Conservation (phyloP, 768 basidiomycete species). For the Boletus huronensis region DNA sequence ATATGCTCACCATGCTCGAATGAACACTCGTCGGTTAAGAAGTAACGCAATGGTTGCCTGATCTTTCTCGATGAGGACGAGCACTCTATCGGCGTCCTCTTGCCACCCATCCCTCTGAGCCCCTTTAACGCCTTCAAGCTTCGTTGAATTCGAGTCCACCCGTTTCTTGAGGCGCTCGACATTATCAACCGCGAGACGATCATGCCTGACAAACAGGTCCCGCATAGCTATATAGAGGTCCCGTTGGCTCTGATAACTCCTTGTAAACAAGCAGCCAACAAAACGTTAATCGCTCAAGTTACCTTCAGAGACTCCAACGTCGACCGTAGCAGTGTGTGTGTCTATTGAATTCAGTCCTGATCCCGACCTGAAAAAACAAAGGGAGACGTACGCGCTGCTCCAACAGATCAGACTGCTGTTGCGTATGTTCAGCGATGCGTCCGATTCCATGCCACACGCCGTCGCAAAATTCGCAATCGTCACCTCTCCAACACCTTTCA, state of each 20-base stretch:
- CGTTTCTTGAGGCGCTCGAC: constrained; percentile 87
- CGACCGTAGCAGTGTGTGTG: constrained; percentile 56
- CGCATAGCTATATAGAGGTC: constrained; percentile 85
- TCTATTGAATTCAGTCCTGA: constrained; percentile 38
- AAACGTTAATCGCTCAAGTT: neutral
- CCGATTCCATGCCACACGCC: constrained; percentile 73
- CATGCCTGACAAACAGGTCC: constrained; percentile 83
- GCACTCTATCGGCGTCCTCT: constrained; percentile 75
- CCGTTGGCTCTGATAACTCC: constrained; percentile 55
- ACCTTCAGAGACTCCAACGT: constrained; percentile 81
- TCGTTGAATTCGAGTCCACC: constrained; percentile 69
- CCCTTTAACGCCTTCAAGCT: constrained; percentile 69
- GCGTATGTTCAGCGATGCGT: constrained; percentile 63
- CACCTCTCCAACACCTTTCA: constrained; percentile 79
- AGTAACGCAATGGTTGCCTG: constrained; percentile 74
- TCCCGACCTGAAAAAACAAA: neutral
- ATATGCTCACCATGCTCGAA: constrained; percentile 70
- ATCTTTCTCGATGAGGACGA: constrained; percentile 76
- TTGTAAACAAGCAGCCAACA: constrained; percentile 9
- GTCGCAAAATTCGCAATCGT: constrained; percentile 74
- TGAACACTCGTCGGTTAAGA: constrained; percentile 78
- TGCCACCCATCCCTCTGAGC: constrained; percentile 82
- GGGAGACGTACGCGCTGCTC: constrained; percentile 60
- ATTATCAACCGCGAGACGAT: constrained; percentile 84
- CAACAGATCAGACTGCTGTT: constrained; percentile 68